Evolutionary conservation across 2,329 filamentous ascomycete genomes (phyloP), one percentile per base, ranked within the genome.

Genomic region (Cercospora sp.): DNA sequence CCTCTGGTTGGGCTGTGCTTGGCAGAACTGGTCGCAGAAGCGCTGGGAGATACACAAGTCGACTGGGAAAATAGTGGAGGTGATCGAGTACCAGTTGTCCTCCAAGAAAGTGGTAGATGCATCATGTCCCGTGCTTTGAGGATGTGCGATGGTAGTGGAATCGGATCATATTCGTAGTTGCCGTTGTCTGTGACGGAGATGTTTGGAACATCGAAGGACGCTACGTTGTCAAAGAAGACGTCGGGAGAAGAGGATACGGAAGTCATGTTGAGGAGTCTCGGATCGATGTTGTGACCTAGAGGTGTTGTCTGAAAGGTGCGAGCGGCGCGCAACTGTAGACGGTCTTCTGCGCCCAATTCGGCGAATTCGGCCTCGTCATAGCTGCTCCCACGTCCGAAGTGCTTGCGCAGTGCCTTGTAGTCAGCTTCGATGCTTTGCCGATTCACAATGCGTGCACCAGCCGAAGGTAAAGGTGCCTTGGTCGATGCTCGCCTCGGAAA

Each of bases 361-460:
- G 60, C 30, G 13, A 64, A 51, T 20, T 57, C 67, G 30, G 36
- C 7, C n/a, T 58, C 45, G 36, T 23, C 20, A 53, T 60, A 30
- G 66, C 33, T 33, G 26, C 58, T 30, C 18, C 39, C 33, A 42
- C 31, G 66, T 63, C 62, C 65, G 31, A 63, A 53, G 8, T 69
- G 57, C 57, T 51, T 57, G n/a, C 51, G 65, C 51, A 67, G 39
- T 28, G 55, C 57, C n/a, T 23, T 42, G 36, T 62, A 63, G 36
- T 69, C 67, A 20, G 62, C 61, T 39, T 67, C 65, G n/a, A 69
- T 67, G 30, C 65, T 60, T 33, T 70, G 62, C 16, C 59, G 66
- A 39, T 63, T 65, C n/a, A 36, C 67, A 1, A 61, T 63, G 78
- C 73, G 70, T 79, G 76, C 9, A 78, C 31, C 61, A 33, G 64